Base-by-base conservation (phyloP, 164 flowering plant species). In the Platanus orientalis region DNA sequence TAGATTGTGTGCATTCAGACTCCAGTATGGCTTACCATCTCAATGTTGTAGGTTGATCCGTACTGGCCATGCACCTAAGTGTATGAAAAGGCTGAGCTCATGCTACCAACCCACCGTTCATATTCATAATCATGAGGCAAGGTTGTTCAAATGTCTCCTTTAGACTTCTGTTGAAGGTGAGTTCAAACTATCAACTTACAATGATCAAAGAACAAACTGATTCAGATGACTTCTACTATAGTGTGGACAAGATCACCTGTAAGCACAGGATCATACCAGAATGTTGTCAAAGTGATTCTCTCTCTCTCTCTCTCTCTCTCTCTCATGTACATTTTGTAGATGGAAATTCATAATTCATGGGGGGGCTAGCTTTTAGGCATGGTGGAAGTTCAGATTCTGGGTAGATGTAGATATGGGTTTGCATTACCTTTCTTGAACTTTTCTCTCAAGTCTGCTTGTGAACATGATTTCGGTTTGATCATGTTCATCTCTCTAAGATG, bases 251-350 rank as follows among this genome's bases (percentile, higher is more conserved):
- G 53, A 36, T 28, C 20, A 21, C 50, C 7, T 24, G 14, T 19
- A 36, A 1, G 42, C 42, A 36, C 42, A 36, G 12, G 42, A 36
- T 36, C 12, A 14, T 36, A 14, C 12, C 42, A 3, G 42, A 10
- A 36, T 7, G 12, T 7, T 16, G 4, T 19, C 49, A 45, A 34
- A 4, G 49, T 61, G 55, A 62, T 56, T 69, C 36, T 6, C 61
- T 19, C 58, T 63, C 61, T 73, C 75, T 74, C 72, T 65, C 71
- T 69, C 36, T 6, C 61, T 19, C 58, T 63, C 61, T 73, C 75
- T 74, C 72, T 65, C 71, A 11, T 86, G 92, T 81, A 83, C 76
- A 84, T 83, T 62, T 56, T 81, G 88, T 87, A 84, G 78, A 84
- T 80, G 78, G 70, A 65, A 63, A 66, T 62, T 74, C 55, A 40